phyloP scores from a whole-genome alignment of 2,329 filamentous ascomycete species.

The Phoma herbarum region DNA sequence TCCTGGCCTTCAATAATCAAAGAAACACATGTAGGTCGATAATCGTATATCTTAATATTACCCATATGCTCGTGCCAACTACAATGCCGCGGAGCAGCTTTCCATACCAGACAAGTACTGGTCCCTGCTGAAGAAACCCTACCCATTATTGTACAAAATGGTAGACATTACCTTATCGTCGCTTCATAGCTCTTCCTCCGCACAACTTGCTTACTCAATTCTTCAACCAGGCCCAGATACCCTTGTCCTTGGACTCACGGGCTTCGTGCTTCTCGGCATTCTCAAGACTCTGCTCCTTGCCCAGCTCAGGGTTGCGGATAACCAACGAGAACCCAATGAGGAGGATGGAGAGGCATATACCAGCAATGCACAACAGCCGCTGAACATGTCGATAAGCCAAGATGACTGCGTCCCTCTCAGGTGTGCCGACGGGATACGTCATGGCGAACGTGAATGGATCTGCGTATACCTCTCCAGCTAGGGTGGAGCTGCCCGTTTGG shows the following conservation, averaged over 20 bases:
- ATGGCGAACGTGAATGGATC: constrained; percentile 53
- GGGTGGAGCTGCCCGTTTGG: constrained; percentile 51
- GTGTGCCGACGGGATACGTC: constrained; percentile 56
- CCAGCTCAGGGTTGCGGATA: constrained; percentile 58
- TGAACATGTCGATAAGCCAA: constrained; percentile 57
- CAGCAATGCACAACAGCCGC: constrained; percentile 59
- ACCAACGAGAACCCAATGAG: constrained; percentile 57
- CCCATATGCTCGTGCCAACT: not conserved
- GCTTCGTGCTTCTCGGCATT: constrained; percentile 48
- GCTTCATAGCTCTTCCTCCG: not conserved
- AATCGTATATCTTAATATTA: not conserved
- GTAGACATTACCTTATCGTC: not conserved
- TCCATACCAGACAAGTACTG: not conserved
- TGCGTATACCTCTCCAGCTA: constrained; percentile 53
- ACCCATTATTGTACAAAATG: not conserved
- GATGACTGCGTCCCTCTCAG: constrained; percentile 55
- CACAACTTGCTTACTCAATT: not conserved
- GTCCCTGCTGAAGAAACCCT: not conserved
- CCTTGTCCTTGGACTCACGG: not conserved
- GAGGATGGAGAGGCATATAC: constrained; percentile 59
- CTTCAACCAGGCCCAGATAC: constrained; percentile 18
- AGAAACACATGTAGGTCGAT: not conserved
- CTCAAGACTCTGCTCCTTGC: constrained; percentile 57
- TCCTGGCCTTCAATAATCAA: too few species aligned
- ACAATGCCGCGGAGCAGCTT: not conserved